A percentile compares a stretch with the other conserved stretches of the same genome.
phyloP scores from a whole-genome alignment of 108 stramenopile species.

The Stephanodiscus minutulus region DNA sequence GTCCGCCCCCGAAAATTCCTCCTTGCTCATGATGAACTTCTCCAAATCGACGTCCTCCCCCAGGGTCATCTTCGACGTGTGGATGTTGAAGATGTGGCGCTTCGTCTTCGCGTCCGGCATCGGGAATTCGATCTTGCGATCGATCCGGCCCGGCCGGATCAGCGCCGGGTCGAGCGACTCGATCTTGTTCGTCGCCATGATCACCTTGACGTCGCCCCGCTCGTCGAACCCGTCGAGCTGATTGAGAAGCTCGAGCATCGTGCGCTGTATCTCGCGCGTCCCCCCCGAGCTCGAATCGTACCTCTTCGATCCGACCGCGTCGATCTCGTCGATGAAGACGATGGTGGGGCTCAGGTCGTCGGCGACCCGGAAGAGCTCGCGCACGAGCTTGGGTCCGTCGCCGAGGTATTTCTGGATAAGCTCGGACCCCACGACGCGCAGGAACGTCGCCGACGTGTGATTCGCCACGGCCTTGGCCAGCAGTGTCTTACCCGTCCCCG shows the following conservation, averaged over 20 bases:
- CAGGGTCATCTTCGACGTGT: constrained; percentile 93
- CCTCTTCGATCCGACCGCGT: constrained; percentile 98
- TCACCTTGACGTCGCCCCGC: constrained; percentile 98
- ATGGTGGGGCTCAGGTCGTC: constrained; percentile 95
- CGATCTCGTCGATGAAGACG: constrained; percentile 99
- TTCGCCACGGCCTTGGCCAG: constrained; percentile 99
- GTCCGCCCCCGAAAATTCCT: constrained; percentile 98
- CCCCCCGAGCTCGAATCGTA: constrained; percentile 96
- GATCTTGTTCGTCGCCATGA: constrained; percentile 99
- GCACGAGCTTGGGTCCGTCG: constrained; percentile 98
- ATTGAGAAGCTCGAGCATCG: constrained; percentile 99
- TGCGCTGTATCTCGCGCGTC: constrained; percentile 98
- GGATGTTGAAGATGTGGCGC: constrained; percentile 98
- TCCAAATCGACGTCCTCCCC: constrained; percentile 98
- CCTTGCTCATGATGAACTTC: constrained; percentile 97
- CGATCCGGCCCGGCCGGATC: constrained; percentile 98
- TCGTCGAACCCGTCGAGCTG: constrained; percentile 99
- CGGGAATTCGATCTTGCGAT: constrained; percentile 99
- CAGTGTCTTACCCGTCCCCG: constrained; percentile 98
- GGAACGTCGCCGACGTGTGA: constrained; percentile 97
- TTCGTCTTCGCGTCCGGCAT: constrained; percentile 98
- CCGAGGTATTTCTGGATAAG: constrained; percentile 99
- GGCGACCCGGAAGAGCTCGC: constrained; percentile 98
- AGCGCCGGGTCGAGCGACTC: constrained; percentile 98
- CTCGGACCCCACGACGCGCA: constrained; percentile 97